Percentiles rank a stretch among this genome's conserved stretches.
Conservation (phyloP, 768 basidiomycete genomes). For the Pleurotus sapidus region DNA sequence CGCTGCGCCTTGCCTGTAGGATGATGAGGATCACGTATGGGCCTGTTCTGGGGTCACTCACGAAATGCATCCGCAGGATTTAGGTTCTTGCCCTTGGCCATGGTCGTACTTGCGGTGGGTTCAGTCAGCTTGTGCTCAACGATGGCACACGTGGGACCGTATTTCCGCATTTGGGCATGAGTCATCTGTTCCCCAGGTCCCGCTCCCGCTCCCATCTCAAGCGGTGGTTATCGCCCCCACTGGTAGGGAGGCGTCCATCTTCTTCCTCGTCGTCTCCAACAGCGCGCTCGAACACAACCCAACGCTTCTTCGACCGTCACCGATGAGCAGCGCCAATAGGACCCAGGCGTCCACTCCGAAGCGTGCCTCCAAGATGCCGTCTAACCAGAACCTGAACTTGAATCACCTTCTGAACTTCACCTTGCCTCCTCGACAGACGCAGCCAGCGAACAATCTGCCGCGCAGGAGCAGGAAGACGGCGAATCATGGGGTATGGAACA, state of each 20-base stretch:
- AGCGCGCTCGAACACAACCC: too few relatives aligned
- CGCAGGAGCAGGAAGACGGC: slow-evolving; percentile 74
- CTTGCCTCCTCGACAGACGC: slow-evolving; percentile 80
- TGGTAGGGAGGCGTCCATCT: slow-evolving; percentile 44
- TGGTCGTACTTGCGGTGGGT: slow-evolving; percentile 23
- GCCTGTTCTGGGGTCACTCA: slow-evolving; percentile 34
- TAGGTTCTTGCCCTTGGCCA: slow-evolving; percentile 82
- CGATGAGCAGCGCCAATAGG: slow-evolving; percentile 36
- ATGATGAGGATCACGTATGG: neutral
- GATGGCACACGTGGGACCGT: slow-evolving; percentile 1
- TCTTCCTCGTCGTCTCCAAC: slow-evolving; percentile 1
- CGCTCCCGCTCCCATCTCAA: slow-evolving; percentile 15
- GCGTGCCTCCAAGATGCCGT: slow-evolving; percentile 66
- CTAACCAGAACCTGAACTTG: slow-evolving; percentile 55
- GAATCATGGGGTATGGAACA: slow-evolving; percentile 73
- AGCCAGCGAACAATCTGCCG: slow-evolving; percentile 54
- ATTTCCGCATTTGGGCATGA: neutral
- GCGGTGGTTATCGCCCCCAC: slow-evolving; percentile 41
- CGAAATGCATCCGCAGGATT: slow-evolving; percentile 96
- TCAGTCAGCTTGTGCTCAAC: neutral
- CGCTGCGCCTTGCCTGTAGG: slow-evolving; percentile 81
- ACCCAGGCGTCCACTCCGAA: slow-evolving; percentile 42
- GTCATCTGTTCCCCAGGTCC: neutral
- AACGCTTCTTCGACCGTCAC: neutral
- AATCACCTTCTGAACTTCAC: slow-evolving; percentile 94